Base-by-base conservation (phyloP, 169 alveolate genomes). In the Plasmodium vivax region DNA sequence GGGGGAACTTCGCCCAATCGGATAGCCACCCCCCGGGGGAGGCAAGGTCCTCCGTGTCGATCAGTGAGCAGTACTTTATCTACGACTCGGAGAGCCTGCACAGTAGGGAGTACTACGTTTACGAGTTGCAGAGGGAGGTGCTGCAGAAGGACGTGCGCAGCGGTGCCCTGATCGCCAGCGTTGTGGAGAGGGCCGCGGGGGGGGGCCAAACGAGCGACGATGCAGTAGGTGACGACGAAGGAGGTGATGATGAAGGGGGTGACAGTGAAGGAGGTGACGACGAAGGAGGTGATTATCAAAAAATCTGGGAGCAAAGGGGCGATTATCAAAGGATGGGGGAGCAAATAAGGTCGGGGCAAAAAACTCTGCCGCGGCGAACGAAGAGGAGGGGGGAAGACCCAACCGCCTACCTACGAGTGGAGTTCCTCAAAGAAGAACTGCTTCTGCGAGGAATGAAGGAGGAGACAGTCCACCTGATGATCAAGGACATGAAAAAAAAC, bases 91-190 rank as follows among this genome's bases (percentile, higher is more conserved):
- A 34, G 10, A 68, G 71, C 34, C 34, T 84, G n/a, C 12, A 68
- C 38, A 71, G 72, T 45, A 84, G 54, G 14, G 93, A 84, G 75
- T 84, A n/a, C 45, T 75, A 77, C 68, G 81, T 87, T 32, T 87
- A 87, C 12, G 93, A 87, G 62, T 56, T 87, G 16, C 82, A 87
- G 14, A 87, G 93, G 75, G 93, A 87, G 7, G 34, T 87, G 16
- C 27, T 87, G 19, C 58, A 41, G 43, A 87, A 30, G 47, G 93
- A 58, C 14, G 82, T 71, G 12, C 83, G 58, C 1, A 79, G 87
- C 5, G 51, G 54, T 51, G 36, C 23, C 9, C 51, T 87, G 41
- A 51, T 87, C 30, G 51, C 62, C 23, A 79, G 19, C n/a, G 72
- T 87, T 4, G 16, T 87, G 43, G 68, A 19, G n/a, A 85, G 16